Conservation (phyloP, 306 rosid genomes). For the Vachellia collinsii region DNA sequence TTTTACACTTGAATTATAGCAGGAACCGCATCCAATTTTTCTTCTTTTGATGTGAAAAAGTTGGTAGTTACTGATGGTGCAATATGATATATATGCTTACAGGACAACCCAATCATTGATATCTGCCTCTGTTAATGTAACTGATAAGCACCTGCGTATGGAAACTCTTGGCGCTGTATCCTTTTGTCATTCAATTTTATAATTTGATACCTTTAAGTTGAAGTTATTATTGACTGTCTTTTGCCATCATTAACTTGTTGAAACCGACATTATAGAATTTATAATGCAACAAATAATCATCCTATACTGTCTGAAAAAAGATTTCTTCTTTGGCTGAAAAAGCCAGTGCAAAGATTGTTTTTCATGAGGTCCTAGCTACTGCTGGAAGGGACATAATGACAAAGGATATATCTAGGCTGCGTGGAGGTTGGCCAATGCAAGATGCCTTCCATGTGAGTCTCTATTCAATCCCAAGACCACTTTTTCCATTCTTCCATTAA, state of each 20-base stretch:
- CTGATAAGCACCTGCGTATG: conserved; percentile 83
- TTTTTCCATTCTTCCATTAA: conserved; percentile 2
- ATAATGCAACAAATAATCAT: conserved; percentile 20
- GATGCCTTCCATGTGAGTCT: conserved; percentile 92
- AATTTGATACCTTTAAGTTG: conserved; percentile 7
- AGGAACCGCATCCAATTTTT: conserved; percentile 25
- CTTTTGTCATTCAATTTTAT: conserved; percentile 36
- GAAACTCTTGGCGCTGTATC: conserved; percentile 98
- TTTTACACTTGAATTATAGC: conserved; percentile 24
- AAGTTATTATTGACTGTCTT: conserved; percentile 7
- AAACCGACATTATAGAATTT: conserved; percentile 6
- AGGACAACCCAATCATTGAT: conserved; percentile 92
- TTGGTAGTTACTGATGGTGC: conserved; percentile 33
- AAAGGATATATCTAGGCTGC: conserved; percentile 89
- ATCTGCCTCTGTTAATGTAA: conserved; percentile 73
- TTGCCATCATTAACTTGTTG: conserved; percentile 18
- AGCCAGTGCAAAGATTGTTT: conserved; percentile 81
- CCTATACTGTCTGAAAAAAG: conserved; percentile 70
- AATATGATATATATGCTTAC: conserved; percentile 46
- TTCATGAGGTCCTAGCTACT: conserved; percentile 83
- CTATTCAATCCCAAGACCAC: conserved; percentile 27
- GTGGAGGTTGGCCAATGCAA: conserved; percentile 99
- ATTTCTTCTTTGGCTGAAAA: conserved; percentile 91
- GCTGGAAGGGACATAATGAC: conserved; percentile 91
- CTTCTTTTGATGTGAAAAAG: conserved; percentile 28